These are phyloP conservation scores for Aspergillus tubingensis DNA, from an alignment of 2,329 filamentous ascomycete species.

Conservation along the genomic window DNA sequence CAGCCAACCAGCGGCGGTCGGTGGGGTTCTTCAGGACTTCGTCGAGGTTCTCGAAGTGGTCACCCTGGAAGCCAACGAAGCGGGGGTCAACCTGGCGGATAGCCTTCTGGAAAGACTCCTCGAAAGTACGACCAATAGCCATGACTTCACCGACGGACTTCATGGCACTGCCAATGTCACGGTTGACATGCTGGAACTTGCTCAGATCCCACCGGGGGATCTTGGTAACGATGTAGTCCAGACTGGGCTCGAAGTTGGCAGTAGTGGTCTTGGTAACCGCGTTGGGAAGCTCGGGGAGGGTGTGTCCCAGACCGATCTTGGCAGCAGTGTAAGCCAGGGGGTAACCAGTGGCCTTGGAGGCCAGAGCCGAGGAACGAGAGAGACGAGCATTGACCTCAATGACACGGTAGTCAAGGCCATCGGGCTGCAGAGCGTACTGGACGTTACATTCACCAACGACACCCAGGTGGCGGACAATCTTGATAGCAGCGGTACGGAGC, in stretches of 20 bases:
- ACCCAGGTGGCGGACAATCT: slow-evolving; percentile 94
- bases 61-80: slow-evolving; percentile 91
- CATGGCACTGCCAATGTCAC: slow-evolving; percentile 96
- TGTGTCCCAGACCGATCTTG: slow-evolving; percentile 96
- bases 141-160: slow-evolving; percentile 99
- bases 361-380: slow-evolving; percentile 92
- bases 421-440: slow-evolving; percentile 94
- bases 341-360: slow-evolving; percentile 97
- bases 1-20: slow-evolving; percentile 94
- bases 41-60: slow-evolving; percentile 91
- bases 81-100: slow-evolving; percentile 94
- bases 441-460: slow-evolving; percentile 99
- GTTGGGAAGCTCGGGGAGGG: slow-evolving; percentile 91
- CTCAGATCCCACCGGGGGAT: slow-evolving; percentile 97
- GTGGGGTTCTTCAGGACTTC: slow-evolving; percentile 88
- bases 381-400: slow-evolving; percentile 99
- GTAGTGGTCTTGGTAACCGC: slow-evolving; percentile 98
- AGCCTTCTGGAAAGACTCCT: slow-evolving; percentile 98
- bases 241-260: slow-evolving; percentile 95
- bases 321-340: slow-evolving; percentile 95
- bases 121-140: slow-evolving; percentile 97
- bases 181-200: slow-evolving; percentile 99
- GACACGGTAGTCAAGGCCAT: slow-evolving; percentile 95
- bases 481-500: slow-evolving; percentile 95
- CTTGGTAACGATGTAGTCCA: slow-evolving; percentile 98